phyloP scores from a whole-genome alignment of 257 asterid species.

The Solanum commersonii region DNA sequence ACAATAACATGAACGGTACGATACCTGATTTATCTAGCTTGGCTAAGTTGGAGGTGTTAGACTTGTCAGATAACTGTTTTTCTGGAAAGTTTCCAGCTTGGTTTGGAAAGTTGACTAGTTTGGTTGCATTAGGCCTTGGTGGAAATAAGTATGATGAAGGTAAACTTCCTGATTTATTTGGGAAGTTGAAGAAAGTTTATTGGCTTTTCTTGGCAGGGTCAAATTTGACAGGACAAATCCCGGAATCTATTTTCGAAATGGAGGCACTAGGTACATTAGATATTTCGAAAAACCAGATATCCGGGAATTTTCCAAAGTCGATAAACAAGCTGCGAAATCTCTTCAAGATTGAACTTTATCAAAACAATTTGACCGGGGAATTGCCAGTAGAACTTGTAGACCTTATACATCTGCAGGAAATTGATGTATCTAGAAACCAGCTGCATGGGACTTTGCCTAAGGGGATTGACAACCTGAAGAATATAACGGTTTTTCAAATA shows the following conservation, averaged over 20 bases:
- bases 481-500: constrained; percentile 12
- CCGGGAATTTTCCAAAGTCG: constrained; percentile 55
- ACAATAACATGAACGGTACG: constrained; percentile 41
- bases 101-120: constrained; percentile 29
- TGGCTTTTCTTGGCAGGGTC: constrained; percentile 64
- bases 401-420: constrained; percentile 38
- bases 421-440: constrained; percentile 62
- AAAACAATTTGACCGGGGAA: constrained; percentile 41
- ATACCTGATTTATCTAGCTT: constrained; percentile 48
- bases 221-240: constrained; percentile 57
- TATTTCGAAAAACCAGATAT: constrained; percentile 34
- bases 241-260: constrained; percentile 61
- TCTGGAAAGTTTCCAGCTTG: constrained; percentile 69
- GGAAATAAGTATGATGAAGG: constrained; percentile 42
- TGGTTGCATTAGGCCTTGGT: constrained; percentile 56
- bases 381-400: constrained; percentile 63
- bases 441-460: constrained; percentile 57
- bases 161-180: constrained; percentile 43
- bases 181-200: constrained; percentile 27
- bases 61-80: constrained; percentile 52
- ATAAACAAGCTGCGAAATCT: constrained; percentile 48
- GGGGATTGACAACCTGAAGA: constrained; percentile 31
- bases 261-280: constrained; percentile 42
- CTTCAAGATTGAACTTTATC: constrained; percentile 61
- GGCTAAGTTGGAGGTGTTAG: constrained; percentile 24